A percentile compares a stretch with the other conserved stretches of the same genome.
Conservation (phyloP, 768 basidiomycete genomes). For the Psilocybe subaeruginosa region DNA sequence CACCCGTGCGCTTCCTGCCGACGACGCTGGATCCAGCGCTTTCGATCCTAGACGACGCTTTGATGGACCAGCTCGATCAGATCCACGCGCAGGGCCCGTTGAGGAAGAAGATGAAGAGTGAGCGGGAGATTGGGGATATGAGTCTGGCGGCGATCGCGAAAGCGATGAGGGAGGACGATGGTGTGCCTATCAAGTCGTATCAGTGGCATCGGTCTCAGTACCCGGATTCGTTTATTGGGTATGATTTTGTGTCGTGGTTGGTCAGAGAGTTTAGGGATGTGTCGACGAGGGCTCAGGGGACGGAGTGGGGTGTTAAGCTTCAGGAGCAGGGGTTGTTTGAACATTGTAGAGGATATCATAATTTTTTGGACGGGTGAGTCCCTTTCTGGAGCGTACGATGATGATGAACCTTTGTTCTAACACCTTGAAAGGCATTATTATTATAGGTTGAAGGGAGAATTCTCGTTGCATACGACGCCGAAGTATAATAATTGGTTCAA, state of each 20-base stretch:
- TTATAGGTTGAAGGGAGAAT: conserved; percentile 82
- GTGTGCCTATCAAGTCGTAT: conserved; percentile 81
- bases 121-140: conserved; percentile 72
- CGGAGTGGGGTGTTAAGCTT: conserved; percentile 77
- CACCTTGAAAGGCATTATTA: conserved; percentile 72
- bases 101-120: conserved; percentile 81
- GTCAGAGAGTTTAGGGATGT: conserved; percentile 91
- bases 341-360: conserved; percentile 78
- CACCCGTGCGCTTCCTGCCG: conserved; percentile 75
- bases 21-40: conserved; percentile 85
- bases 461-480: conserved; percentile 70
- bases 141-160: conserved; percentile 67
- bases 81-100: conserved; percentile 77
- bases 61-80: conserved; percentile 82
- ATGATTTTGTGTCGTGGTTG: conserved; percentile 90
- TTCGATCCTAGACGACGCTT: conserved; percentile 75
- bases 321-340: conserved; percentile 85
- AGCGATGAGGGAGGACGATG: conserved; percentile 85
- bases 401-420: neutral
- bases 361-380: conserved; percentile 85
- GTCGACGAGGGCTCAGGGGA: conserved; percentile 76
- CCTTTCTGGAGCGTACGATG: neutral
- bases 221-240: conserved; percentile 85
- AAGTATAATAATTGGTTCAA: conserved; percentile 61
- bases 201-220: conserved; percentile 81